These are phyloP conservation scores for Angophora floribunda DNA, from an alignment of 345 rosid species.

Conservation along the genomic window DNA sequence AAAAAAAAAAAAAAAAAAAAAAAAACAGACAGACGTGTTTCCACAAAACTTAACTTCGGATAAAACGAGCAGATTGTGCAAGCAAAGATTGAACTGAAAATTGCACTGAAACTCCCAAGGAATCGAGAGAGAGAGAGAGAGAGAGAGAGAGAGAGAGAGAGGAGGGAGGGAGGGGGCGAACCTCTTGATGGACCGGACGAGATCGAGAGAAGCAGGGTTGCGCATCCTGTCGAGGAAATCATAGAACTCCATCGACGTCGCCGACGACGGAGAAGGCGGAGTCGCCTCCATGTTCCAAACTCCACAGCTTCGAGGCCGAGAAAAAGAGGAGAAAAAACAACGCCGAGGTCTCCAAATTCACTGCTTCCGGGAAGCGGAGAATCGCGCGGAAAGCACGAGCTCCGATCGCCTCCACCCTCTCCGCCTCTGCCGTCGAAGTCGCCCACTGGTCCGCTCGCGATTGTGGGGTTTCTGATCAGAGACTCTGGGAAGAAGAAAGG, in stretches of 20 bases:
- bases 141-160: neutral
- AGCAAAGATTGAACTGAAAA: neutral
- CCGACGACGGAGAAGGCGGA: neutral
- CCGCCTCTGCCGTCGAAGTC: neutral
- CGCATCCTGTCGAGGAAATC: conserved; percentile 51
- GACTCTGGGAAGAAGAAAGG: neutral
- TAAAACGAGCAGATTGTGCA: neutral
- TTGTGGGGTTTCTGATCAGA: neutral
- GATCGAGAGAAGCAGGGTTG: conserved; percentile 47
- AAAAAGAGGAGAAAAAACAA: neutral
- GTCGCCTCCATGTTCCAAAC: neutral
- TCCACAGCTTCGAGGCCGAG: neutral
- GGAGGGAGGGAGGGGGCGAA: neutral
- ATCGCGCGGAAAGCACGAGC: neutral
- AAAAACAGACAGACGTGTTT: no score
- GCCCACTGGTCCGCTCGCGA: neutral
- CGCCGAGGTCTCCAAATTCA: neutral
- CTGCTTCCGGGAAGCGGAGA: neutral
- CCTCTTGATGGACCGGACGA: conserved; percentile 67
- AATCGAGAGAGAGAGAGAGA: neutral
- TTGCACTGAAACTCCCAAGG: neutral
- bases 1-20: neutral
- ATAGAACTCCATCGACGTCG: conserved; percentile 20
- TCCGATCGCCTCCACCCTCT: neutral
- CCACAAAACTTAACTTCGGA: neutral